A percentile compares a stretch with the other conserved stretches of the same genome.
Evolutionary conservation across 2,329 filamentous ascomycete genomes (phyloP).

Genomic region (Sclerotinia sclerotiorum): DNA sequence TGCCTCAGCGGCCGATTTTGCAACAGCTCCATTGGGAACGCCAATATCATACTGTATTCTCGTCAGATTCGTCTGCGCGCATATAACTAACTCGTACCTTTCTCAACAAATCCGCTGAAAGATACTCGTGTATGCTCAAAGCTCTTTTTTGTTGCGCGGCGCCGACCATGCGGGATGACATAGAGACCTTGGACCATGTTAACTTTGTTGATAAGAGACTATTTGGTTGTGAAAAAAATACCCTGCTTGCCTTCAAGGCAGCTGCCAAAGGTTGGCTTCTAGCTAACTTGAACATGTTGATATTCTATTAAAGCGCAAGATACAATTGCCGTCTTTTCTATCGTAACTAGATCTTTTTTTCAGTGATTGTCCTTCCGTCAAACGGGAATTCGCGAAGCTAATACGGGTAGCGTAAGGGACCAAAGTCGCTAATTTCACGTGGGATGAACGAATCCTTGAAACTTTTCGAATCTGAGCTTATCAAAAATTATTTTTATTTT

Average conservation of each 20-base stretch:
- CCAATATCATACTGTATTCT: constrained; percentile 82
- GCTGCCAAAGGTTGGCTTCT: constrained; percentile 78
- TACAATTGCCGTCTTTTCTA: constrained; percentile 32
- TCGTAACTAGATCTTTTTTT: constrained; percentile 25
- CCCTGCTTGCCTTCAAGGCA: constrained; percentile 75
- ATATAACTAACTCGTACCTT: constrained; percentile 48
- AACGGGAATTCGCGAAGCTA: constrained; percentile 25
- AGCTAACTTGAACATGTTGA: constrained; percentile 83
- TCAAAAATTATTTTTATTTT: constrained; percentile 13
- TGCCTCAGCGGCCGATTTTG: constrained; percentile 79
- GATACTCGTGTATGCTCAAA: constrained; percentile 97
- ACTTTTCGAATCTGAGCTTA: constrained; percentile 2
- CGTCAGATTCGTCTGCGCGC: constrained; percentile 36
- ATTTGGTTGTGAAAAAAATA: constrained; percentile 47
- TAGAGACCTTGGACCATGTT: constrained; percentile 45
- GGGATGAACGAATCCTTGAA: constrained; percentile 20
- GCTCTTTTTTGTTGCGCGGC: constrained; percentile 76
- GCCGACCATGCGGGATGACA: constrained; percentile 60
- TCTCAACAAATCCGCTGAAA: constrained; percentile 87
- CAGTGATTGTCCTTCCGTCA: constrained; percentile 21
- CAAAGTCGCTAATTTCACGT: constrained; percentile 28
- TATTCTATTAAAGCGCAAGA: constrained; percentile 32
- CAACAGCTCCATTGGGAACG: constrained; percentile 86
- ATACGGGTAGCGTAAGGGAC: constrained; percentile 26
- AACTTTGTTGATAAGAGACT: constrained; percentile 33